These are phyloP conservation scores for Lentinula aciculospora DNA, from an alignment of 768 basidiomycete species.

Conservation along the genomic window DNA sequence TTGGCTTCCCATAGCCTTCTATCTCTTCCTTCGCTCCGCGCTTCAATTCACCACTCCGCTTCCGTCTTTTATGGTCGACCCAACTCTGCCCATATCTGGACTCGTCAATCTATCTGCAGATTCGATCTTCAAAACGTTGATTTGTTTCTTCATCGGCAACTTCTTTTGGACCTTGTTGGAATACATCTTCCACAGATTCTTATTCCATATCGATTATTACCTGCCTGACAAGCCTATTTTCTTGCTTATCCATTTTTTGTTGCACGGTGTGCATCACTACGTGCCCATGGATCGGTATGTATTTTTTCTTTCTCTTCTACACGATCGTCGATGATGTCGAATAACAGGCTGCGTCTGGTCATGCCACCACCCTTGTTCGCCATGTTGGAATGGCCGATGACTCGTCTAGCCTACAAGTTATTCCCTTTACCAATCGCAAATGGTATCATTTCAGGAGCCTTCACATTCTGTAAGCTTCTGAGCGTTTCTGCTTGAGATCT, in stretches of 20 bases:
- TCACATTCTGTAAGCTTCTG: slow-evolving; percentile 59
- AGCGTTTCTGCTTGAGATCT: neutral
- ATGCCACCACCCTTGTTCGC: slow-evolving; percentile 92
- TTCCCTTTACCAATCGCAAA: slow-evolving; percentile 87
- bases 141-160: slow-evolving; percentile 81
- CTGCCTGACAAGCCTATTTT: slow-evolving; percentile 81
- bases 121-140: slow-evolving; percentile 47
- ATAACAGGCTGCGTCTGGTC: slow-evolving; percentile 75
- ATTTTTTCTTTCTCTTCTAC: neutral
- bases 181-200: slow-evolving; percentile 89
- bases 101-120: slow-evolving; percentile 41
- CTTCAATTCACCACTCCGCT: slow-evolving; percentile 73
- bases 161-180: slow-evolving; percentile 93
- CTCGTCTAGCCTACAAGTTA: slow-evolving; percentile 70
- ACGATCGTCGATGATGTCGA: neutral
- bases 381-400: slow-evolving; percentile 78
- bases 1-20: slow-evolving; percentile 84
- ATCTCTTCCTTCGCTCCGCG: slow-evolving; percentile 78
- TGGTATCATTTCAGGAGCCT: slow-evolving; percentile 83
- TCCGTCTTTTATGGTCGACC: slow-evolving; percentile 55
- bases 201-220: slow-evolving; percentile 89
- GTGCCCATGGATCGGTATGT: slow-evolving; percentile 90
- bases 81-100: slow-evolving; percentile 47
- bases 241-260: slow-evolving; percentile 83
- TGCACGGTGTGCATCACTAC: slow-evolving; percentile 97